These are phyloP conservation scores for Ascochyta lentis DNA, from an alignment of 2,329 filamentous ascomycete species.

Conservation along the genomic window DNA sequence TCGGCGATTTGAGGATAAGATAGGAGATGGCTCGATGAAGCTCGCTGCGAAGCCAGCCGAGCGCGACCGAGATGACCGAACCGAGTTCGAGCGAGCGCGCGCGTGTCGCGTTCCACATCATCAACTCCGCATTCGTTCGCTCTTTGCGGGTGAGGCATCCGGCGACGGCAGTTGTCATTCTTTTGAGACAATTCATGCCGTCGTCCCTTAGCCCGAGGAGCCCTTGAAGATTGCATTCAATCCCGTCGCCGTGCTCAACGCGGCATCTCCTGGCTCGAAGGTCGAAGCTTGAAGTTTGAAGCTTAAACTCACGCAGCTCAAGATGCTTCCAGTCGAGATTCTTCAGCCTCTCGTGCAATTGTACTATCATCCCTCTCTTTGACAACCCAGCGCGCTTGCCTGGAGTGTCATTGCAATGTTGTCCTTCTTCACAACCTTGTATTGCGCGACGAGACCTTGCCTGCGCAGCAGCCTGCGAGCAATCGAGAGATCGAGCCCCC, in stretches of 20 bases:
- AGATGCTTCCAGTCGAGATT: not conserved
- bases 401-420: not conserved
- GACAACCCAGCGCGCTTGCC: not conserved
- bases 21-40: constrained; percentile 21
- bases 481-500: constrained; percentile 18
- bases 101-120: constrained; percentile 20
- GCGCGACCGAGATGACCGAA: constrained; percentile 14
- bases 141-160: constrained; percentile 26
- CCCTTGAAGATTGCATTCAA: constrained; percentile 6
- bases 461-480: constrained; percentile 3
- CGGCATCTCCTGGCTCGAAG: not conserved
- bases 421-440: not conserved
- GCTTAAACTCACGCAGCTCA: not conserved
- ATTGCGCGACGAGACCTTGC: not conserved
- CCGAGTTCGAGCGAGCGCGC: constrained; percentile 16
- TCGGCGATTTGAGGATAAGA: constrained; percentile 15
- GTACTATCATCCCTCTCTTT: not conserved
- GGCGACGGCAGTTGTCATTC: constrained; percentile 10
- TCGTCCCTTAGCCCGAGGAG: constrained; percentile 12
- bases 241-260: not conserved
- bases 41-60: constrained; percentile 17
- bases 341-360: not conserved
- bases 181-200: constrained; percentile 19
- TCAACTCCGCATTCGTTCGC: constrained; percentile 24
- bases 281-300: not conserved